phyloP scores from a whole-genome alignment of 2,329 filamentous ascomycete species.

The Macrophomina tecta region DNA sequence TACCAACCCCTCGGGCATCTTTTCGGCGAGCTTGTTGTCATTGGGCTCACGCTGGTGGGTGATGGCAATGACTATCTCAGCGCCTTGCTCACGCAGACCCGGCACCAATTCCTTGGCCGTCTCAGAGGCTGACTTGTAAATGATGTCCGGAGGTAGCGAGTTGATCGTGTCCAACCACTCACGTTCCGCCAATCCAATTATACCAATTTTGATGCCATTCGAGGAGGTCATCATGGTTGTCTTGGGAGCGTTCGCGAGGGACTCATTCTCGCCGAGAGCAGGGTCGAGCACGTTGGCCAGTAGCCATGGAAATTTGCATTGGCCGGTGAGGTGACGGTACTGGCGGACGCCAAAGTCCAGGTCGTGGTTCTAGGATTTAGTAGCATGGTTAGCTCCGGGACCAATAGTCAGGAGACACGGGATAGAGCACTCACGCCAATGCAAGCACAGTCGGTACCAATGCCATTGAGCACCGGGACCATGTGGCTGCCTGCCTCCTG shows the following conservation, averaged over 20 bases:
- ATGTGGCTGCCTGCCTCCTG: conserved; percentile 71
- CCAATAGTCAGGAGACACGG: background rate
- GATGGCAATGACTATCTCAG: conserved; percentile 81
- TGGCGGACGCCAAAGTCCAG: conserved; percentile 89
- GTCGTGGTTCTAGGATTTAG: conserved; percentile 74
- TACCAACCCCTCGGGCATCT: conserved; percentile 71
- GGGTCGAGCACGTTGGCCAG: conserved; percentile 88
- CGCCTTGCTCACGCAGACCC: conserved; percentile 73
- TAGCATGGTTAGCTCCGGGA: background rate
- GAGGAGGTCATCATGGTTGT: conserved; percentile 79
- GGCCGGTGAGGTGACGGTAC: conserved; percentile 72
- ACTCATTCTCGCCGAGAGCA: conserved; percentile 73
- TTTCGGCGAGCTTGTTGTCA: conserved; percentile 81
- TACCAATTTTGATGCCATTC: conserved; percentile 83
- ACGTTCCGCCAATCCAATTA: conserved; percentile 84
- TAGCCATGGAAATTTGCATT: conserved; percentile 88
- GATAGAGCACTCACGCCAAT: conserved; percentile 67
- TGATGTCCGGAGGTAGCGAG: conserved; percentile 77
- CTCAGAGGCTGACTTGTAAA: conserved; percentile 78
- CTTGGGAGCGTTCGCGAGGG: conserved; percentile 76
- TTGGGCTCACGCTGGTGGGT: conserved; percentile 90
- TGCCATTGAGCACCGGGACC: conserved; percentile 80
- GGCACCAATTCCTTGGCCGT: conserved; percentile 80
- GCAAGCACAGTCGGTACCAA: conserved; percentile 80
- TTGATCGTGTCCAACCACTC: conserved; percentile 93